Percentiles rank a stretch among this genome's conserved stretches.
These are phyloP conservation scores for Chenopodium album DNA, from an alignment of 148 eudicot species.

Conservation along the genomic window DNA sequence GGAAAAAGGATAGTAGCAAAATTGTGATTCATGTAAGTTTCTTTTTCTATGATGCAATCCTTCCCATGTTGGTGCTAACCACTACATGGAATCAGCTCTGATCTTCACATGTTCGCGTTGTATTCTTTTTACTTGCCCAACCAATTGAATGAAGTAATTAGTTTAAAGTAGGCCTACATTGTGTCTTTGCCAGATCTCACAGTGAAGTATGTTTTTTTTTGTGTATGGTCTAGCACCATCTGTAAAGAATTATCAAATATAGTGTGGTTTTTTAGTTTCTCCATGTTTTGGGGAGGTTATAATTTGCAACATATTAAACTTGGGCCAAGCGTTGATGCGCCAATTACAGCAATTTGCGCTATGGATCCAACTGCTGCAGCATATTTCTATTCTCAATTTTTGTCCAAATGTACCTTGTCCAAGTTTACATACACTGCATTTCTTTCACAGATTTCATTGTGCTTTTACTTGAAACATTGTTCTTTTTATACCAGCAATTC, in stretches of 20 bases:
- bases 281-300: background rate
- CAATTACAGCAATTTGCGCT: constrained; percentile 3
- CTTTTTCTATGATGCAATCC: constrained; percentile 24
- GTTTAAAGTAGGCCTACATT: background rate
- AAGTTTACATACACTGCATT: background rate
- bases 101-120: constrained; percentile 21
- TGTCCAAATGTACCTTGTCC: background rate
- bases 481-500: no score
- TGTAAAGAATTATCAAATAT: constrained; percentile 18
- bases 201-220: background rate
- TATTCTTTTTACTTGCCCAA: background rate
- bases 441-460: no score
- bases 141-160: constrained; percentile 3
- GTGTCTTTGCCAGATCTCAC: constrained; percentile 7
- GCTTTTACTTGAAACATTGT: no score
- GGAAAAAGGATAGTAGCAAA: background rate
- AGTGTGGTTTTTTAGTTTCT: background rate
- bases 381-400: background rate
- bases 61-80: constrained; percentile 24
- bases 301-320: background rate
- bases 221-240: constrained; percentile 4
- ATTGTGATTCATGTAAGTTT: constrained; percentile 24
- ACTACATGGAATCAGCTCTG: constrained; percentile 7
- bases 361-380: background rate
- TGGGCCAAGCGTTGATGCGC: background rate